Conservation (phyloP, 192 early-diverging fungal genomes). For the Coemansia sp. region DNA sequence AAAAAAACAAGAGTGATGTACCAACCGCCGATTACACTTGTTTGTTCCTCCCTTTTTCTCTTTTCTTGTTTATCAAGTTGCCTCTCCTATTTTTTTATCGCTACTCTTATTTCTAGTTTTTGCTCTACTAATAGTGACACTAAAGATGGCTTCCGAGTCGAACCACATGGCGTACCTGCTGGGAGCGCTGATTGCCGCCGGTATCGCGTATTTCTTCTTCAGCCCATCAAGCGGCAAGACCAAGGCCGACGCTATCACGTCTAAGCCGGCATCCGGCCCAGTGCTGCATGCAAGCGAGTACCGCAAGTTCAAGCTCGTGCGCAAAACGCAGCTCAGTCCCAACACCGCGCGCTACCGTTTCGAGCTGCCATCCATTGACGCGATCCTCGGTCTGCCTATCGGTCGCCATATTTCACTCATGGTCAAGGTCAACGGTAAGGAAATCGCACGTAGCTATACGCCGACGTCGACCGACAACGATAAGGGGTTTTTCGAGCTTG, state of each 20-base stretch:
- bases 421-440: constrained; percentile 82
- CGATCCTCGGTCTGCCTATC: constrained; percentile 83
- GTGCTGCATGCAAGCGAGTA: constrained; percentile 72
- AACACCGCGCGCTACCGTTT: constrained; percentile 94
- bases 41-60: neutral
- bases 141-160: constrained; percentile 21
- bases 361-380: constrained; percentile 68
- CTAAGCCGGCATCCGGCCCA: constrained; percentile 18
- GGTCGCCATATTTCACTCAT: constrained; percentile 92
- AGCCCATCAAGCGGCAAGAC: neutral
- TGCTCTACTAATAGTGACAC: neutral
- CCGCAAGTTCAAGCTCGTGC: constrained; percentile 74
- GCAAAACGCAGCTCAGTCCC: constrained; percentile 75
- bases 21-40: too few species aligned
- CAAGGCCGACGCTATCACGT: neutral
- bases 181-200: constrained; percentile 40
- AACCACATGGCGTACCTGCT: constrained; percentile 25
- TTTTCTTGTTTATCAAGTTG: neutral
- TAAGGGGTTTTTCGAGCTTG: constrained; percentile 84
- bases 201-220: constrained; percentile 29
- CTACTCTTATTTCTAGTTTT: neutral
- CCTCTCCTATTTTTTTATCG: too few species aligned
- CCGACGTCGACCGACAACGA: constrained; percentile 85
- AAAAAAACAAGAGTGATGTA: too few species aligned
- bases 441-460: constrained; percentile 86